Evolutionary conservation across 257 asterid species (phyloP).

Genomic region (Solanum phureja): DNA sequence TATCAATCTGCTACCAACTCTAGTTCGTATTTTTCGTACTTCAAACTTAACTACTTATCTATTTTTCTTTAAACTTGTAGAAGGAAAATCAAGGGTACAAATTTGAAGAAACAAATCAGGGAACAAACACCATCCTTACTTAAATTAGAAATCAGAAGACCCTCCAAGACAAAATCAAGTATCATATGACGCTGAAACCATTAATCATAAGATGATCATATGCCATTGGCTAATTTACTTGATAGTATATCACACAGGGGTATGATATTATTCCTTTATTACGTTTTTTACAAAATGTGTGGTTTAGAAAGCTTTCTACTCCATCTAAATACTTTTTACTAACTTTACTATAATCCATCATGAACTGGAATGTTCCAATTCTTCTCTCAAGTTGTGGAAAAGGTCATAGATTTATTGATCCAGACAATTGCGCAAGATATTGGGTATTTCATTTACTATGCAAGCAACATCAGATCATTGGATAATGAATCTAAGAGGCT

Average conservation of each 20-base stretch:
- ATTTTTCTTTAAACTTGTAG: neutral
- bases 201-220: no score
- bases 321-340: no score
- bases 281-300: no score
- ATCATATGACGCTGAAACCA: neutral
- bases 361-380: neutral
- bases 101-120: neutral
- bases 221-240: no score
- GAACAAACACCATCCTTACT: neutral
- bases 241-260: no score
- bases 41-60: neutral
- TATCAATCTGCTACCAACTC: neutral
- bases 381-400: neutral
- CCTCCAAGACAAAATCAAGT: neutral
- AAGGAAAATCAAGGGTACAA: neutral
- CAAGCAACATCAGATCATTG: neutral
- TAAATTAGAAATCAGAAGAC: neutral
- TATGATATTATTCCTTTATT: no score
- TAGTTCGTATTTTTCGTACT: neutral
- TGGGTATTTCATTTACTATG: neutral
- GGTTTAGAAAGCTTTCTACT: no score
- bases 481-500: neutral
- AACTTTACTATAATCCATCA: neutral
- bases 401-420: neutral
- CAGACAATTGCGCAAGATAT: neutral